Conservation (phyloP, 805 yeast genomes). For the Cyberlindnera nakhonratchasimensis region DNA sequence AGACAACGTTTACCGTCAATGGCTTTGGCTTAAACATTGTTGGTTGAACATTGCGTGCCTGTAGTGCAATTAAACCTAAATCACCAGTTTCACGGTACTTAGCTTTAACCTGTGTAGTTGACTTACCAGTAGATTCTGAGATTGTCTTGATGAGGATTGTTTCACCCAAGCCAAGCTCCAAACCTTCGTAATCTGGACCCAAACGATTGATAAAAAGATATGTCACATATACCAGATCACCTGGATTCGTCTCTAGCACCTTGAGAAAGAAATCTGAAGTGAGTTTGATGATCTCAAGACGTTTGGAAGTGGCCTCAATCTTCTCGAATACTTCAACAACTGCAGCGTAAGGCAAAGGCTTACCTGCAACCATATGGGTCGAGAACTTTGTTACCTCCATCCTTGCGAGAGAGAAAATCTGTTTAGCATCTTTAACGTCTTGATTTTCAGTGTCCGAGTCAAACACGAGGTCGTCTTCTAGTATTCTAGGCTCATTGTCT, state of each 20-base stretch:
- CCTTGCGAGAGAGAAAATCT: constrained; percentile 19
- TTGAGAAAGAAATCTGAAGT: constrained; percentile 70
- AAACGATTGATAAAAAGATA: constrained; percentile 83
- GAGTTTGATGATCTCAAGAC: constrained; percentile 75
- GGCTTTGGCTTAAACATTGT: constrained; percentile 92
- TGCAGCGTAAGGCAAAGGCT: constrained; percentile 35
- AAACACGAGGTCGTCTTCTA: constrained; percentile 21
- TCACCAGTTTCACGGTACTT: constrained; percentile 85
- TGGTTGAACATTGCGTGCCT: constrained; percentile 80
- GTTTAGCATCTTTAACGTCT: constrained; percentile 24
- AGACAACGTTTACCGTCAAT: constrained; percentile 69
- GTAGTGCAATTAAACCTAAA: constrained; percentile 82
- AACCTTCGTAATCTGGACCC: constrained; percentile 95
- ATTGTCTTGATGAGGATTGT: constrained; percentile 83
- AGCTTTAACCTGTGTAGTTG: constrained; percentile 61
- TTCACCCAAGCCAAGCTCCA: constrained; percentile 93
- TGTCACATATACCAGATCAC: constrained; percentile 62
- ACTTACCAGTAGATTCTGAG: constrained; percentile 84
- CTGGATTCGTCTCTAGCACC: constrained; percentile 53
- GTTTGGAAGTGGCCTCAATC: constrained; percentile 75
- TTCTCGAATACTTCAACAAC: constrained; percentile 65
- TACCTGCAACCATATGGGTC: constrained; percentile 6
- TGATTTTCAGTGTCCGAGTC: constrained; percentile 26
- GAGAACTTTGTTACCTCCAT: constrained; percentile 7
- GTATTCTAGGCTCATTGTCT: constrained; percentile 5